phyloP scores from a whole-genome alignment of 1,284 basidiomycete species.

The Microstroma glucosiphilum region DNA sequence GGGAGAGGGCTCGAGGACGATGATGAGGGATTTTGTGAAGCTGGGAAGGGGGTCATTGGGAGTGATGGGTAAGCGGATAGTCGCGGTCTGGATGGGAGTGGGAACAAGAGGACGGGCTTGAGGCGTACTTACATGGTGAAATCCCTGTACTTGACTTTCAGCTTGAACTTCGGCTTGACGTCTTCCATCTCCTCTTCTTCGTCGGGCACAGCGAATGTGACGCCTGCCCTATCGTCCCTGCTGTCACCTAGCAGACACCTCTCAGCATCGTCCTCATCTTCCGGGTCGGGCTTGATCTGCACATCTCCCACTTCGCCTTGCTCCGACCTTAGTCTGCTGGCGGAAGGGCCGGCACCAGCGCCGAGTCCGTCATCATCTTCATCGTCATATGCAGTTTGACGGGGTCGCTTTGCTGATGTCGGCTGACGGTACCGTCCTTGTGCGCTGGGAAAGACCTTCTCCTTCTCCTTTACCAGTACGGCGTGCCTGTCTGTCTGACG shows the following conservation, averaged over 20 bases:
- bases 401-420: background rate
- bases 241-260: background rate
- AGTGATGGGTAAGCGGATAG: background rate
- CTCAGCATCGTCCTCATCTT: slow-evolving; percentile 3
- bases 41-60: background rate
- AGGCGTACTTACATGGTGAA: background rate
- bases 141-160: slow-evolving; percentile 1
- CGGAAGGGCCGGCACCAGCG: too few relatives aligned
- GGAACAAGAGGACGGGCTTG: background rate
- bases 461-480: slow-evolving; percentile 59
- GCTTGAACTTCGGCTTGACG: slow-evolving; percentile 7
- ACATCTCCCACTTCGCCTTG: background rate
- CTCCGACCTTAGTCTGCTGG: background rate
- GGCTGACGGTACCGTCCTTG: background rate
- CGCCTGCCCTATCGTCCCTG: background rate
- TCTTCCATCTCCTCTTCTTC: background rate
- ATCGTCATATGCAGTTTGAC: background rate
- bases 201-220: background rate
- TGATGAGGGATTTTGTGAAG: slow-evolving; percentile 5
- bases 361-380: background rate
- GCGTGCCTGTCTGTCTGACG: slow-evolving; percentile 47
- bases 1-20: slow-evolving; percentile 4
- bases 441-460: background rate
- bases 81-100: background rate
- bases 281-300: slow-evolving; percentile 1